phyloP scores from a whole-genome alignment of 257 asterid species.

The Buddleja alternifolia region DNA sequence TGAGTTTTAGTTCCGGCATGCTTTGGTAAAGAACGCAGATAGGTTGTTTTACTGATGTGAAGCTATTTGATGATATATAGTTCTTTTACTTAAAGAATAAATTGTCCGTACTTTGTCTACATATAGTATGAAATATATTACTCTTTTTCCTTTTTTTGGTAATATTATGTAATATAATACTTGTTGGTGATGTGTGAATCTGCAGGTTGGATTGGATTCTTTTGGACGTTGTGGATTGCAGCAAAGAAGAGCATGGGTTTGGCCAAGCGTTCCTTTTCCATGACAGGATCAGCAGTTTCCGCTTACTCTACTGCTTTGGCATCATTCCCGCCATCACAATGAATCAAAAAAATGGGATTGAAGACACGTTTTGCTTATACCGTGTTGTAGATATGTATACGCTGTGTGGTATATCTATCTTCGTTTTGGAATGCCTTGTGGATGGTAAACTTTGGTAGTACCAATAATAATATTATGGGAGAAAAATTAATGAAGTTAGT shows the following conservation, averaged over 20 bases:
- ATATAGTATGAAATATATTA: no score
- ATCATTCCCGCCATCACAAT: conserved; percentile 26
- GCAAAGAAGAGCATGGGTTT: conserved; percentile 50
- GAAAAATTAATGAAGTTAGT: not conserved
- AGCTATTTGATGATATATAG: no score
- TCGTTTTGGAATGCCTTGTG: not conserved
- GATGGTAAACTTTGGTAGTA: not conserved
- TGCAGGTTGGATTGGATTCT: conserved; percentile 90
- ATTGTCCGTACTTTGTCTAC: no score
- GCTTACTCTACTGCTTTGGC: conserved; percentile 54
- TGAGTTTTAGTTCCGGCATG: no score
- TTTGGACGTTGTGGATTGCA: conserved; percentile 59
- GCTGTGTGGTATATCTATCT: conserved; percentile 4
- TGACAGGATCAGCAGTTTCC: conserved; percentile 68
- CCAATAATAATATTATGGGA: conserved; percentile 17
- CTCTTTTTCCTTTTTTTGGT: no score
- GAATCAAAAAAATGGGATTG: conserved; percentile 27
- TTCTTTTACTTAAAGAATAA: no score
- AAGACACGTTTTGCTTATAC: conserved; percentile 16
- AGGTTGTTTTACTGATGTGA: no score
- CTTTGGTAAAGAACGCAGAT: no score
- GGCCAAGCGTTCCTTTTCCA: conserved; percentile 56
- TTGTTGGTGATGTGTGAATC: conserved; percentile 23
- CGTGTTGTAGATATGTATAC: not conserved
- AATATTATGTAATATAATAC: not conserved